phyloP scores from a whole-genome alignment of 2,329 filamentous ascomycete species.

The Falciphora oryzae region DNA sequence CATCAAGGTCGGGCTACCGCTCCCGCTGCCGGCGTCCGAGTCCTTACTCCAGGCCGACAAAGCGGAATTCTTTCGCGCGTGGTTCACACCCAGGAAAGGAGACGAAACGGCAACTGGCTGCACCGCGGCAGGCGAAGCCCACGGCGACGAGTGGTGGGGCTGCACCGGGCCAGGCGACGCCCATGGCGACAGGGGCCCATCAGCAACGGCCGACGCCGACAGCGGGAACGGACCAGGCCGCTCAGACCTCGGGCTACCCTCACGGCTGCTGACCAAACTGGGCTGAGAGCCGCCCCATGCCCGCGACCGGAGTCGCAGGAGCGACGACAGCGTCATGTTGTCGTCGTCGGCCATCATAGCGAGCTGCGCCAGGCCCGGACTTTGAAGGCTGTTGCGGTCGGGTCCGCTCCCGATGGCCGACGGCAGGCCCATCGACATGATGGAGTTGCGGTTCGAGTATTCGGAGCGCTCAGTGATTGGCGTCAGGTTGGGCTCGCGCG shows the following conservation, averaged over 20 bases:
- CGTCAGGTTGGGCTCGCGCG: slow-evolving; percentile 84
- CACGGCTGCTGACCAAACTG: slow-evolving; percentile 58
- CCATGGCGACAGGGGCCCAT: slow-evolving; percentile 12
- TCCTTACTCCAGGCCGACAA: slow-evolving; percentile 43
- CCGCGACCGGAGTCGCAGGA: slow-evolving; percentile 66
- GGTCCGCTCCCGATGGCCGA: slow-evolving; percentile 28
- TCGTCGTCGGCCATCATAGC: slow-evolving; percentile 61
- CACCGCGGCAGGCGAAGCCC: too few species aligned
- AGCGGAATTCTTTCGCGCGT: slow-evolving; percentile 43
- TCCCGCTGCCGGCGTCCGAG: slow-evolving; percentile 39
- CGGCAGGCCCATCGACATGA: slow-evolving; percentile 66
- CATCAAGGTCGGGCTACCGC: slow-evolving; percentile 47
- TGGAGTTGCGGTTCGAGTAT: slow-evolving; percentile 89
- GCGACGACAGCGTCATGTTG: slow-evolving; percentile 66
- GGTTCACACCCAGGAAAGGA: slow-evolving; percentile 16
- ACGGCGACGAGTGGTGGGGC: neutral
- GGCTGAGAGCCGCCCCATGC: slow-evolving; percentile 79
- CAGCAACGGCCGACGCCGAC: slow-evolving; percentile 31
- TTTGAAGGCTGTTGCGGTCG: slow-evolving; percentile 45
- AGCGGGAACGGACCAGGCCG: neutral
- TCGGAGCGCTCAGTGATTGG: slow-evolving; percentile 95
- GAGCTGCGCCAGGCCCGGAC: slow-evolving; percentile 72
- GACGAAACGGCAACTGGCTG: slow-evolving; percentile 9
- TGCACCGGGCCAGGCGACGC: slow-evolving; percentile 1
- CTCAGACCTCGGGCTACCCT: slow-evolving; percentile 41